Evolutionary conservation across 768 basidiomycete genomes (phyloP).

Genomic region (Boletus tylopilopsis): DNA sequence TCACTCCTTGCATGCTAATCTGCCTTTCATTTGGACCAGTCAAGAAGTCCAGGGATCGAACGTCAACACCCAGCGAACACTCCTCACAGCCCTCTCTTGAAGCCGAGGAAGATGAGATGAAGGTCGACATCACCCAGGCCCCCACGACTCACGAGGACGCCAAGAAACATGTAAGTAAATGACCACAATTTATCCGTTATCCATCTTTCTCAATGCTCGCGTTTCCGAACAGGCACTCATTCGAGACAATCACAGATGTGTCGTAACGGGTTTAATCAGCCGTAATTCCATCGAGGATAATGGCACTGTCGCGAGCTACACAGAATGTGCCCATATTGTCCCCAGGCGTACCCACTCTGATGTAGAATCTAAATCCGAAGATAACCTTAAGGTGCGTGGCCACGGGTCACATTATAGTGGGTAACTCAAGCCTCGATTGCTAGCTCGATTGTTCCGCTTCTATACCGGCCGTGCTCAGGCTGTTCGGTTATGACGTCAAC

Average conservation of each 20-base stretch:
- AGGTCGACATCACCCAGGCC: background rate
- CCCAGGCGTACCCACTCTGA: conserved; percentile 3
- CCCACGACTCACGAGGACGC: conserved; percentile 2
- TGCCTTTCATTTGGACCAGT: conserved; percentile 4
- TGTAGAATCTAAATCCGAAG: background rate
- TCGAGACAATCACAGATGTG: conserved; percentile 35
- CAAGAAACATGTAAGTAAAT: conserved; percentile 2
- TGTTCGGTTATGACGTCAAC: conserved; percentile 2
- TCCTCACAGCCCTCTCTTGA: conserved; percentile 19
- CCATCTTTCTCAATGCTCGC: background rate
- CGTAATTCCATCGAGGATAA: background rate
- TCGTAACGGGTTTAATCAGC: conserved; percentile 30
- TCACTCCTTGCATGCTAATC: too few species aligned
- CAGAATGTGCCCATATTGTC: conserved; percentile 3
- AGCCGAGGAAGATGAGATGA: background rate
- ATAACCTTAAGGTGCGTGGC: background rate
- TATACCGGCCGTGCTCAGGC: background rate
- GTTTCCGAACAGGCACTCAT: conserved; percentile 31
- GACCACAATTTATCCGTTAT: background rate
- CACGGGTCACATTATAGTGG: background rate
- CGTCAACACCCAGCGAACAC: conserved; percentile 14
- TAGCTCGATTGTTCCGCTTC: conserved; percentile 5
- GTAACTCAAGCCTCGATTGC: background rate
- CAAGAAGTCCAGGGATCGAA: conserved; percentile 14
- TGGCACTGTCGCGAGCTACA: background rate